Percentiles rank a stretch among this genome's conserved stretches.
Conservation (phyloP, 2,329 filamentous ascomycete species). For the Colletotrichum sp. region DNA sequence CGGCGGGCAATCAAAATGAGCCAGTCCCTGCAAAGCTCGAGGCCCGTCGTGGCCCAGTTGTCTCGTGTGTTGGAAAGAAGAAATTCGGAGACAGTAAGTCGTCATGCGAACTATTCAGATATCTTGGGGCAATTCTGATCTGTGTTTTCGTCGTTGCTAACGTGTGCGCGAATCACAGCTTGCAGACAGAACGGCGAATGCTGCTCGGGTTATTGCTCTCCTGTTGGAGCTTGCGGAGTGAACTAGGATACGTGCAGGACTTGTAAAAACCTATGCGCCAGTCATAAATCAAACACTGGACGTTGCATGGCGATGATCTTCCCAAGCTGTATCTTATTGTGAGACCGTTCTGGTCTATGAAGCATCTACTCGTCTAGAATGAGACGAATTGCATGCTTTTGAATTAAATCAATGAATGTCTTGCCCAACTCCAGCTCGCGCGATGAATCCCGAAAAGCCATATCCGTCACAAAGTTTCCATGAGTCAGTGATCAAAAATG, state of each 20-base stretch:
- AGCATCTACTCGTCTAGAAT: not conserved
- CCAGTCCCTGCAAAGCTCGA: not conserved
- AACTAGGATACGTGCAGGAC: not conserved
- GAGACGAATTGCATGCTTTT: not conserved
- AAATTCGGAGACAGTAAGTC: not conserved
- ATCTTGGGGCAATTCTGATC: not conserved
- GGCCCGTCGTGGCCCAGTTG: not conserved
- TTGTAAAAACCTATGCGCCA: not conserved
- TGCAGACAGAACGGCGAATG: not conserved
- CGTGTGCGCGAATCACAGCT: not conserved
- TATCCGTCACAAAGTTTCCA: not conserved
- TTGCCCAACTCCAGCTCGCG: not conserved
- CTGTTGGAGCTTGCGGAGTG: not conserved
- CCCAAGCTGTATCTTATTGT: not conserved
- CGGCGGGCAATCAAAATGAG: not conserved
- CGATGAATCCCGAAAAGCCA: not conserved
- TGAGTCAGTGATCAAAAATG: not conserved
- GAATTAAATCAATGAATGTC: not conserved
- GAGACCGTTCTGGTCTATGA: not conserved
- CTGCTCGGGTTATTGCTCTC: not conserved
- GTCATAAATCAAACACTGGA: not conserved
- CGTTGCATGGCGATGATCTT: not conserved
- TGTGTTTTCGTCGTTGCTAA: not conserved
- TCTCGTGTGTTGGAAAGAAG: not conserved
- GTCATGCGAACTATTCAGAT: accelerated